Evolutionary conservation across 2,329 filamentous ascomycete species (phyloP).

Genomic region (Ophiostoma ips): DNA sequence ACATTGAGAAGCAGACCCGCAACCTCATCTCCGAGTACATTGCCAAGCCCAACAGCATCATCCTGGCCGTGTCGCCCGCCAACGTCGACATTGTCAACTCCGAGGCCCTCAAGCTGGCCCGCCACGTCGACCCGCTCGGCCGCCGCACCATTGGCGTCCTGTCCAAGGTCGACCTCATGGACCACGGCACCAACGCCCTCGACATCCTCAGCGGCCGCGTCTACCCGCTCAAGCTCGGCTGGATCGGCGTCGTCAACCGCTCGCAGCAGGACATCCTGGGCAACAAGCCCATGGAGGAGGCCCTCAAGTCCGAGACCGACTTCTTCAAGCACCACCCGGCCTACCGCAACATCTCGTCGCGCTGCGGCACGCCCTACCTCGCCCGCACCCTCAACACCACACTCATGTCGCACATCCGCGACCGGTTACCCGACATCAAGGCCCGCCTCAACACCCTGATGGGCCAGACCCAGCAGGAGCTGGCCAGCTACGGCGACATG

Average conservation of each 20-base stretch:
- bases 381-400: conserved; percentile 92
- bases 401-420: conserved; percentile 90
- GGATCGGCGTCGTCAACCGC: conserved; percentile 94
- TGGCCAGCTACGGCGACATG: conserved; percentile 95
- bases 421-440: conserved; percentile 94
- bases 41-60: conserved; percentile 95
- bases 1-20: conserved; percentile 57
- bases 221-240: conserved; percentile 91
- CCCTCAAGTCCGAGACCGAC: conserved; percentile 75
- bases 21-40: conserved; percentile 99
- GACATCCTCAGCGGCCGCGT: conserved; percentile 96
- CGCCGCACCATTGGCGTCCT: conserved; percentile 96
- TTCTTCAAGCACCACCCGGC: conserved; percentile 97
- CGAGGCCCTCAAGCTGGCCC: conserved; percentile 86
- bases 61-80: conserved; percentile 87
- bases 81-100: conserved; percentile 99
- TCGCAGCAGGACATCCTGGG: conserved; percentile 97
- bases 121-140: conserved; percentile 93
- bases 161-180: conserved; percentile 96
- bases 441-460: conserved; percentile 93
- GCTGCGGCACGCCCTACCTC: conserved; percentile 87
- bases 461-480: conserved; percentile 98
- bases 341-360: conserved; percentile 86
- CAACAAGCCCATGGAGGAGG: conserved; percentile 88
- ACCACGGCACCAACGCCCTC: conserved; percentile 94